Conservation (phyloP, 148 eudicot genomes). For the Rhododendron williamsianum region DNA sequence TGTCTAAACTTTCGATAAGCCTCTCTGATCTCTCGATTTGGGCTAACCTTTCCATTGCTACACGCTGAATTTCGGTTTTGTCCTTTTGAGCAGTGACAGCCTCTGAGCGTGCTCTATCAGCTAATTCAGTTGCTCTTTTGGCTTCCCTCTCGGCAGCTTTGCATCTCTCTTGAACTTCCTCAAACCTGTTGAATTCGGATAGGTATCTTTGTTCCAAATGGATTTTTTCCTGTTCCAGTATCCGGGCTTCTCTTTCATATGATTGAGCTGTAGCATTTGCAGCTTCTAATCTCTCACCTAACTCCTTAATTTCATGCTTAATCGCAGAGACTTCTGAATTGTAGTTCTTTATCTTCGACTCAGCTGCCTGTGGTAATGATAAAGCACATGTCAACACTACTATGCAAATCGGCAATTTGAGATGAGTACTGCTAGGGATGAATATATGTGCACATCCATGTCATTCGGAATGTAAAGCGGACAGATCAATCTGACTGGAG, state of each 20-base stretch:
- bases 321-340: conserved; percentile 44
- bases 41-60: conserved; percentile 71
- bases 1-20: conserved; percentile 54
- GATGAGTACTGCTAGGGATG: neutral
- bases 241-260: conserved; percentile 72
- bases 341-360: conserved; percentile 62
- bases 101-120: conserved; percentile 78
- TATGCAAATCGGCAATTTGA: neutral
- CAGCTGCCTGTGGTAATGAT: conserved; percentile 53
- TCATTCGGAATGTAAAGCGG: neutral
- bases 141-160: conserved; percentile 86
- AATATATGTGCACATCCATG: neutral
- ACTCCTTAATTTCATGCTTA: conserved; percentile 49
- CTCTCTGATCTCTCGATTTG: conserved; percentile 82
- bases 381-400: neutral
- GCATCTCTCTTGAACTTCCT: conserved; percentile 77
- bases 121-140: conserved; percentile 70
- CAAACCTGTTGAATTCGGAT: conserved; percentile 65
- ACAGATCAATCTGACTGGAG: neutral
- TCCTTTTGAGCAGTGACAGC: conserved; percentile 72
- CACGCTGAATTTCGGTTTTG: conserved; percentile 54
- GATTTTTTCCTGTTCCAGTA: conserved; percentile 70
- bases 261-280: conserved; percentile 58
- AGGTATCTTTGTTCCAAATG: conserved; percentile 77
- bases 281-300: conserved; percentile 55